Evolutionary conservation across 1,139 yeast species (phyloP), one percentile per base, ranked within the genome.

Genomic region (Geotrichum europaeum): DNA sequence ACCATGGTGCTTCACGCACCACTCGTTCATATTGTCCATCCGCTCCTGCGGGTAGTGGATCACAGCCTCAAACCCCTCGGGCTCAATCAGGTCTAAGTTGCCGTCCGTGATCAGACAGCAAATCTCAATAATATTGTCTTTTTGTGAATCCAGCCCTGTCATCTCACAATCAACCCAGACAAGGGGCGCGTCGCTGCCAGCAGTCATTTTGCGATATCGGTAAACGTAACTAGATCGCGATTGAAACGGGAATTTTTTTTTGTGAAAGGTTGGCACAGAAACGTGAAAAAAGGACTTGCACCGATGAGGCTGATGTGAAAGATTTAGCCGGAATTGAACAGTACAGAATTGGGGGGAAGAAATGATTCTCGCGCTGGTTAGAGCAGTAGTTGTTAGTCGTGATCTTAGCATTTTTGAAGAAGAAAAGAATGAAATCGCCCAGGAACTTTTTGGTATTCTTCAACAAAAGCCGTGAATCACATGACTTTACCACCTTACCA

Each of bases 151-250:
- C 55, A 95, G 77, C 0, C 99, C 99, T 0, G 99, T 95, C 99
- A 95, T 95, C 72, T 85, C 89, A 69, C 89, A 85, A 74, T 91
- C 97, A 32, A 91, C 81, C 97, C 97, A 91, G 3, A 91, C 95
- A 24, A 89, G 61, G 4, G 62, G 62, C 22, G 60, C 63, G 20
- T 40, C 47, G 15, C 15, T 45, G 20, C 52, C 47, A 28, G 57
- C 51, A 6, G 54, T 53, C 62, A 61, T 61, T 47, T 40, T 53
- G 32, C 49, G 20, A 25, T 28, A 58, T 54, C 60, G 28, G 20
- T 24, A 15, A 15, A 54, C 28, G 52, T 58, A 58, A 24, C 58
- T 58, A 4, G 53, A 32, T 36, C 58, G 24, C 3, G 28, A 24
- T 30, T 32, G 36, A 30, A 51, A 51, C 40, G 55, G 36, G 12